Evolutionary conservation across 2,329 filamentous ascomycete genomes (phyloP).

Genomic region (Penicillium sp.): DNA sequence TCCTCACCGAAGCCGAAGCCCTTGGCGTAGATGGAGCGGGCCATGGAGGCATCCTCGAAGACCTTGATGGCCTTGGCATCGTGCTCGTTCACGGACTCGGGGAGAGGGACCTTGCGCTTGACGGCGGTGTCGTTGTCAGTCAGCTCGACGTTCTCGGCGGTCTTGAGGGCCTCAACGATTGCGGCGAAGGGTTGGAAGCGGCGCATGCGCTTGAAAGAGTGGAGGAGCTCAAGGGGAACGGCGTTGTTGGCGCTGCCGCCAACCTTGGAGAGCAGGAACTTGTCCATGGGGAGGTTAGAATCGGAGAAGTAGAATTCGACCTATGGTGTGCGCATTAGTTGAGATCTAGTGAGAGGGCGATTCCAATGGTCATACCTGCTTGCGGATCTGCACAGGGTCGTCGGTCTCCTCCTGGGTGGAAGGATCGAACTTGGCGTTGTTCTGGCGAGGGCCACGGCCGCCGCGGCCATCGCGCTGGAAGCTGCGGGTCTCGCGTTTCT

Average conservation of each 20-base stretch:
- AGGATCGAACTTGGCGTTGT: constrained; percentile 71
- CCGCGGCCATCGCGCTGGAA: constrained; percentile 29
- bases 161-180: constrained; percentile 78
- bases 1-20: constrained; percentile 75
- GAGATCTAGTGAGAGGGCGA: no score
- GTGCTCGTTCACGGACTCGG: constrained; percentile 56
- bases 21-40: constrained; percentile 84
- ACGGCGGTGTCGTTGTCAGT: constrained; percentile 70
- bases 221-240: constrained; percentile 73
- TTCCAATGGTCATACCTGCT: constrained; percentile 61
- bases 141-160: constrained; percentile 71
- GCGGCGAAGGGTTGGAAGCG: constrained; percentile 86
- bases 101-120: constrained; percentile 72
- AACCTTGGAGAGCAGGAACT: constrained; percentile 77
- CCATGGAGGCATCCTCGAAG: constrained; percentile 65
- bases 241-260: constrained; percentile 72
- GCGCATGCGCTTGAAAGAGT: constrained; percentile 92
- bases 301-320: constrained; percentile 97
- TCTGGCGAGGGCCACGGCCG: constrained; percentile 33
- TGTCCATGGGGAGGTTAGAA: constrained; percentile 83
- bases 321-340: constrained; percentile 45
- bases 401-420: constrained; percentile 67
- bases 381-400: constrained; percentile 77
- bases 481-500: constrained; percentile 26
- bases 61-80: constrained; percentile 55